These are phyloP conservation scores for Breviolum minutum DNA, from an alignment of 73 alveolate genomes.

Conservation along the genomic window DNA sequence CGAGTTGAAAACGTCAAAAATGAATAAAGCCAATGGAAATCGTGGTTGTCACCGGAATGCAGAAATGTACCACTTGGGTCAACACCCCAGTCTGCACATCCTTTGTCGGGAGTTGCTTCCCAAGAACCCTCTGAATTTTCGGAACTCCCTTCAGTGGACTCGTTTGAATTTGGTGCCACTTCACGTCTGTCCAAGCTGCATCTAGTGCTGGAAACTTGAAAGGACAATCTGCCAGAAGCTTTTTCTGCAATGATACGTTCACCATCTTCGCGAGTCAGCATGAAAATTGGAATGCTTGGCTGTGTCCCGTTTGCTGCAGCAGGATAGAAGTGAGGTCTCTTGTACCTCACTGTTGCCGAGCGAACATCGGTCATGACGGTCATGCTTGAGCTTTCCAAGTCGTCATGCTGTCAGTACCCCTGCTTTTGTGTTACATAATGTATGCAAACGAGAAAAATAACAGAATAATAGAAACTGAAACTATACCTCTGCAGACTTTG, in stretches of 20 bases:
- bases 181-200: constrained; percentile 61
- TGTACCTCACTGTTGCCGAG: not conserved
- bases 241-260: constrained; percentile 33
- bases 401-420: too few relatives aligned
- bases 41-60: constrained; percentile 51
- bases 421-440: too few relatives aligned
- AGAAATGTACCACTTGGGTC: constrained; percentile 50
- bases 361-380: too few relatives aligned
- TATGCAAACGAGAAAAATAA: too few relatives aligned
- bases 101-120: not conserved
- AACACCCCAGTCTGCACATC: constrained; percentile 41
- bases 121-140: not conserved
- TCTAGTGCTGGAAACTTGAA: constrained; percentile 34
- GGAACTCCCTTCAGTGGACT: not conserved
- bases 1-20: constrained; percentile 45
- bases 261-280: constrained; percentile 85
- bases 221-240: not conserved
- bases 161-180: constrained; percentile 2
- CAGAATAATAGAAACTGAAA: not conserved
- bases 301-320: constrained; percentile 26
- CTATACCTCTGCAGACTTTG: too few relatives aligned
- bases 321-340: constrained; percentile 34
- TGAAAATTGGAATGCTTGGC: constrained; percentile 74
- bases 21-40: constrained; percentile 54
- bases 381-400: too few relatives aligned